Percentiles rank a stretch among this genome's conserved stretches.
These are phyloP conservation scores for Boletales sp. DNA, from an alignment of 768 basidiomycete genomes.

Conservation along the genomic window DNA sequence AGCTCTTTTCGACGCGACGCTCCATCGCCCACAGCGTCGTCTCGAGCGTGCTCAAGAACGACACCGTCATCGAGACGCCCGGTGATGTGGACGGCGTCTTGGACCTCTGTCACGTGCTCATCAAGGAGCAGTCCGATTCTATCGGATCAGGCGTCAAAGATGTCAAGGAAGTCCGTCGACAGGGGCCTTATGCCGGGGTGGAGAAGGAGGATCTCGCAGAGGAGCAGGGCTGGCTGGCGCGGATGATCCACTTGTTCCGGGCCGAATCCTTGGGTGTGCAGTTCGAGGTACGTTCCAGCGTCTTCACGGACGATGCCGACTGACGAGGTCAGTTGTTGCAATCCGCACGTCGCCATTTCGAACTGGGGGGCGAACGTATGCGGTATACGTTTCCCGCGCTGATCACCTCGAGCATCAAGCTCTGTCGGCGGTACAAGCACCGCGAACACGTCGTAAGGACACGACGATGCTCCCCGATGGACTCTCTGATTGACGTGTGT, in stretches of 20 bases:
- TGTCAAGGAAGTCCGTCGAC: constrained; percentile 48
- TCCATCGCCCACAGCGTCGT: constrained; percentile 94
- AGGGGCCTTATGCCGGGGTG: constrained; percentile 49
- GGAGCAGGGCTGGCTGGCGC: constrained; percentile 97
- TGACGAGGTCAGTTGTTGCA: constrained; percentile 65
- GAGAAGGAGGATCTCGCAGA: constrained; percentile 94
- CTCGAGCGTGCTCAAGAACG: constrained; percentile 93
- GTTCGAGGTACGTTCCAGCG: constrained; percentile 63
- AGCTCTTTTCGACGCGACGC: constrained; percentile 87
- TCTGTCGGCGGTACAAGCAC: constrained; percentile 88
- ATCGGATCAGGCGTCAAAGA: constrained; percentile 27
- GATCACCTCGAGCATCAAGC: constrained; percentile 88
- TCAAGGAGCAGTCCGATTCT: constrained; percentile 77
- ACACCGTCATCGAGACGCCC: constrained; percentile 88
- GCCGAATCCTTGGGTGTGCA: constrained; percentile 85
- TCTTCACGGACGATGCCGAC: background rate
- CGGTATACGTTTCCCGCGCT: constrained; percentile 96
- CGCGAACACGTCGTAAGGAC: constrained; percentile 62
- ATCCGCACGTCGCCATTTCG: constrained; percentile 86
- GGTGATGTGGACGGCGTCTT: constrained; percentile 95
- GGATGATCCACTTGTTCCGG: constrained; percentile 96
- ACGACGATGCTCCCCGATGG: background rate
- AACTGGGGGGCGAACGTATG: constrained; percentile 91
- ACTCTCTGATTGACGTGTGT: constrained; percentile 1
- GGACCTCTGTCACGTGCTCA: constrained; percentile 88